Conservation (phyloP, 768 basidiomycete species). For the Termitomyces sp. region DNA sequence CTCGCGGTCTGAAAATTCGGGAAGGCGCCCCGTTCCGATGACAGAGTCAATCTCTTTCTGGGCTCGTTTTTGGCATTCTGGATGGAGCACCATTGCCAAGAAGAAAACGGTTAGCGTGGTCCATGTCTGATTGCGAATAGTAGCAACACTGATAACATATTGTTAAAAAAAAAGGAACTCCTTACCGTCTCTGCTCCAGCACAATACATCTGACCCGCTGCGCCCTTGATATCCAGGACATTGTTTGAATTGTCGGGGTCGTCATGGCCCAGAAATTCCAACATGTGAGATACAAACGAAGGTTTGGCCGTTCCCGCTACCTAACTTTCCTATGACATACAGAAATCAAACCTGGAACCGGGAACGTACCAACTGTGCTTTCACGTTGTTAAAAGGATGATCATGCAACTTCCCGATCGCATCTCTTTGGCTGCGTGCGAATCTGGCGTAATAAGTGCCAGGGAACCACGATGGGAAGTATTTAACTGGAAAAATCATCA, state of each 20-base stretch:
- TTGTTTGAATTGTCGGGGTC: background rate
- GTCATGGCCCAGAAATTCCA: conserved; percentile 10
- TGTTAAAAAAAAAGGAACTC: background rate
- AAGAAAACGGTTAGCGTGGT: no score
- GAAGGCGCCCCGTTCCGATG: no score
- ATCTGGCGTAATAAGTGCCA: conserved; percentile 16
- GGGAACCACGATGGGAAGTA: conserved; percentile 29
- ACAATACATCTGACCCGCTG: conserved; percentile 15
- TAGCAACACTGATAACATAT: no score
- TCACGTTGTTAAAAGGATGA: conserved; percentile 23
- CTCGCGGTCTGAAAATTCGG: no score
- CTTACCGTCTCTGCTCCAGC: conserved; percentile 35
- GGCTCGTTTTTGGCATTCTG: no score
- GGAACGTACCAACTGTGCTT: conserved; percentile 25
- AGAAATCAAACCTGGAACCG: background rate
- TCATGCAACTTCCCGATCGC: conserved; percentile 18
- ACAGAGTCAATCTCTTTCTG: no score
- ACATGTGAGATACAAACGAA: conserved; percentile 15
- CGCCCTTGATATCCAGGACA: conserved; percentile 15
- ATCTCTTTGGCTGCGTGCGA: conserved; percentile 9
- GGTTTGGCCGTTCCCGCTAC: conserved; percentile 17
- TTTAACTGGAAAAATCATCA: conserved; percentile 15
- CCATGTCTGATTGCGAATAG: conserved; percentile 19
- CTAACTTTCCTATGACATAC: conserved; percentile 4
- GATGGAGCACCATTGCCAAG: no score